Evolutionary conservation across 2,329 filamentous ascomycete species (phyloP).

Genomic region (Bipolaris bicolor): DNA sequence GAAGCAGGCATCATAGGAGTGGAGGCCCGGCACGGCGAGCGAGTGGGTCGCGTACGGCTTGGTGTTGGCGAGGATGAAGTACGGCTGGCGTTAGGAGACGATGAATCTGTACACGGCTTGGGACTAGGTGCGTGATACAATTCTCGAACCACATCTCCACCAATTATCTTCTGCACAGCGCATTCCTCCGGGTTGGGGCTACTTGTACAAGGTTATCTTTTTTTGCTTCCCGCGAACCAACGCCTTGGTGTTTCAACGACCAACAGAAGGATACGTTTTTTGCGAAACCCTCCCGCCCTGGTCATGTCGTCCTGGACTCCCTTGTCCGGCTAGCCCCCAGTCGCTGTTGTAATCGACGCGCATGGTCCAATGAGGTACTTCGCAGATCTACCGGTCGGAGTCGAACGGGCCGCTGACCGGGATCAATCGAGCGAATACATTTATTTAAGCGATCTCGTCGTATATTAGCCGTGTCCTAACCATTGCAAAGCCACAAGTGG

Average conservation of each 20-base stretch:
- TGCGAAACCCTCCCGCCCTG: not conserved
- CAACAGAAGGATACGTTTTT: slow-evolving; percentile 15
- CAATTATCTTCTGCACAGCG: not conserved
- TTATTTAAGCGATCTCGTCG: not conserved
- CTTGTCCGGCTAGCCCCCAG: slow-evolving; percentile 2
- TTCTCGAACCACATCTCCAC: slow-evolving; percentile 1
- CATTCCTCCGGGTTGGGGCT: not conserved
- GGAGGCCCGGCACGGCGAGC: slow-evolving; percentile 77
- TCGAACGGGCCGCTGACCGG: slow-evolving; percentile 13
- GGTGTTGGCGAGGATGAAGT: slow-evolving; percentile 91
- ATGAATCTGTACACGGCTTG: slow-evolving; percentile 82
- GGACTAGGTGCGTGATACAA: slow-evolving; percentile 52
- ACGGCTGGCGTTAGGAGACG: slow-evolving; percentile 83
- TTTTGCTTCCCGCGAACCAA: not conserved
- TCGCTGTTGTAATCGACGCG: not conserved
- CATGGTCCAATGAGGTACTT: slow-evolving; percentile 7
- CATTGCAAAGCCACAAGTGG: not conserved
- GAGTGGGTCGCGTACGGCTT: slow-evolving; percentile 84
- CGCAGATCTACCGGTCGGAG: slow-evolving; percentile 17
- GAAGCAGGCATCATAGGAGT: slow-evolving; percentile 88
- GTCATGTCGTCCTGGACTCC: slow-evolving; percentile 6
- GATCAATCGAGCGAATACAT: slow-evolving; percentile 1
- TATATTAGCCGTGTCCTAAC: slow-evolving; percentile 11
- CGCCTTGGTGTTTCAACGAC: slow-evolving; percentile 1
- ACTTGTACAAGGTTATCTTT: slow-evolving; percentile 12